A percentile compares a stretch with the other conserved stretches of the same genome.
Conservation (phyloP, 148 eudicot genomes). For the Diospyros lotus region DNA sequence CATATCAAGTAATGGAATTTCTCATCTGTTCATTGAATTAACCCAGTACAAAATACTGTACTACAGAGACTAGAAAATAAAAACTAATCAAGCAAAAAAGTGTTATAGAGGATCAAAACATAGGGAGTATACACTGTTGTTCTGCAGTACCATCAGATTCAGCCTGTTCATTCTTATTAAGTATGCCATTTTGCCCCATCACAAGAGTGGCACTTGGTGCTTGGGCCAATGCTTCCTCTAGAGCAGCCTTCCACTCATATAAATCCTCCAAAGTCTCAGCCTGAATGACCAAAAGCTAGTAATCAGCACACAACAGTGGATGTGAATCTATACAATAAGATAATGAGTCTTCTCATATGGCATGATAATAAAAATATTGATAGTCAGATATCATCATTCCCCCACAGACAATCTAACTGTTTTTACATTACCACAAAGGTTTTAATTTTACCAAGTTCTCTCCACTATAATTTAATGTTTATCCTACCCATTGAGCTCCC, state of each 20-base stretch:
- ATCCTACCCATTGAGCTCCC: too few relatives aligned
- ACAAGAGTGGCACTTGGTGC: slow-evolving; percentile 68
- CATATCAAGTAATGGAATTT: background rate
- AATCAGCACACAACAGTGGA: slow-evolving; percentile 5
- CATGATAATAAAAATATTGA: background rate
- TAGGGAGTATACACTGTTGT: slow-evolving; percentile 7
- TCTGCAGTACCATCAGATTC: slow-evolving; percentile 40
- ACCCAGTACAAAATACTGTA: background rate
- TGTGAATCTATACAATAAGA: background rate
- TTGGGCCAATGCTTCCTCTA: slow-evolving; percentile 82
- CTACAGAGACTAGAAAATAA: background rate
- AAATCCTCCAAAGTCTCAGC: slow-evolving; percentile 90
- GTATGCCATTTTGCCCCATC: slow-evolving; percentile 56
- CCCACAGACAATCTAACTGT: background rate
- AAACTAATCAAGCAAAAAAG: background rate
- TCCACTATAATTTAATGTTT: background rate
- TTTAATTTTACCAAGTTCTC: background rate
- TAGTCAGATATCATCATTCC: background rate
- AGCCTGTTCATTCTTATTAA: slow-evolving; percentile 51
- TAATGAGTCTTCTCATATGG: background rate
- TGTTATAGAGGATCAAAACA: background rate
- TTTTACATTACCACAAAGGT: background rate
- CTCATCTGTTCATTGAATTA: background rate
- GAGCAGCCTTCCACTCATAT: slow-evolving; percentile 84
- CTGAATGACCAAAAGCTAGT: slow-evolving; percentile 34